Conservation (phyloP, 495 filamentous ascomycete species). For the Thermothielavioides terrestris region DNA sequence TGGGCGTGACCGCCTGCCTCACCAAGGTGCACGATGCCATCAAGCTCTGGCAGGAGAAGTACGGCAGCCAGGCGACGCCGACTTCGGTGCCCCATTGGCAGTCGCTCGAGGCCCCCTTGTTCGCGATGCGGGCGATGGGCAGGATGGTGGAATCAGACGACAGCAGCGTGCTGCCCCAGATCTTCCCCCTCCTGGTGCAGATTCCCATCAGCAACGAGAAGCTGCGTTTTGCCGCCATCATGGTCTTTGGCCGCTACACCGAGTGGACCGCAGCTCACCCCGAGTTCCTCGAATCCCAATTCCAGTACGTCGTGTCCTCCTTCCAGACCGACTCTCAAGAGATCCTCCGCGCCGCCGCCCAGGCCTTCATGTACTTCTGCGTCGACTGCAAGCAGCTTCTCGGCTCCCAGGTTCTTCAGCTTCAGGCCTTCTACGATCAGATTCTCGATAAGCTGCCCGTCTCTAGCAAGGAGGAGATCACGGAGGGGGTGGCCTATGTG, state of each 20-base stretch:
- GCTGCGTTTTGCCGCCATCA: constrained; percentile 90
- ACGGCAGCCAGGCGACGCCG: constrained; percentile 62
- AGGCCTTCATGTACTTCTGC: constrained; percentile 95
- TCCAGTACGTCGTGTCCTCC: constrained; percentile 86
- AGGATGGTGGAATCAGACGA: constrained; percentile 91
- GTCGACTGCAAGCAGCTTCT: constrained; percentile 84
- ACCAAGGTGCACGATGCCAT: constrained; percentile 77
- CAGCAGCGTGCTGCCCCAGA: constrained; percentile 70
- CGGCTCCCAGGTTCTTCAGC: constrained; percentile 64
- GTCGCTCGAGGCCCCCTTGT: constrained; percentile 87
- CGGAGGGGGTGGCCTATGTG: constrained; percentile 86
- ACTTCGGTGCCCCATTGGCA: constrained; percentile 94
- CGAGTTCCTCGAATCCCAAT: constrained; percentile 80
- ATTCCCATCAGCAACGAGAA: constrained; percentile 97
- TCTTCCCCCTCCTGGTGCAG: constrained; percentile 85
- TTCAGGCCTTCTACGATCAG: constrained; percentile 86
- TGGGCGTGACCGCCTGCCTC: constrained; percentile 84
- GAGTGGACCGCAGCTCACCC: constrained; percentile 96
- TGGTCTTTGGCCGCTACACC: constrained; percentile 92
- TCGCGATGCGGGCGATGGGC: constrained; percentile 93
- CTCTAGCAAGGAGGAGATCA: constrained; percentile 87
- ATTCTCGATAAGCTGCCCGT: constrained; percentile 76
- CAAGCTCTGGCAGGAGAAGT: constrained; percentile 75
- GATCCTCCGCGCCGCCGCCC: constrained; percentile 79
- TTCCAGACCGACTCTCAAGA: constrained; percentile 81